Evolutionary conservation across 371 early-diverging fungal genomes (phyloP).

Genomic region (Mortierella sp.): DNA sequence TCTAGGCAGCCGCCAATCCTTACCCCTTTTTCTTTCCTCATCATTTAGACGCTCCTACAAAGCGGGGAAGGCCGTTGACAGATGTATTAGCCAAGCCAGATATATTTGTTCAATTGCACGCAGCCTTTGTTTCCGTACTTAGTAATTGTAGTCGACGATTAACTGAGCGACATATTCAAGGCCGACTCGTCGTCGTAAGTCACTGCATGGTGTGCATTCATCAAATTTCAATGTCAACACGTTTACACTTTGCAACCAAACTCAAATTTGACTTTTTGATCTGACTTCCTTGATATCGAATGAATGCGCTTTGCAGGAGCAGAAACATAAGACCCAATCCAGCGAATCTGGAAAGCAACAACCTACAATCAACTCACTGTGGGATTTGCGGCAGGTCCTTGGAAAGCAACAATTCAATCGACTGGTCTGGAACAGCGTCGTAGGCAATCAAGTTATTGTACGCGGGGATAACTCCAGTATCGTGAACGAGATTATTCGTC

Average conservation of each 20-base stretch:
- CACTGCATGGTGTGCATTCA: no score
- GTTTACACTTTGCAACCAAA: not conserved
- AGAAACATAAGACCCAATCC: not conserved
- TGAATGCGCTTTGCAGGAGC: slow-evolving; percentile 18
- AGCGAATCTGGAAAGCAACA: slow-evolving; percentile 6
- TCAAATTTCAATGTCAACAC: no score
- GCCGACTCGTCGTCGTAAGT: slow-evolving; percentile 25
- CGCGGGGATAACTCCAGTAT: slow-evolving; percentile 52
- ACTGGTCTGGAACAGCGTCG: slow-evolving; percentile 58
- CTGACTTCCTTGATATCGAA: slow-evolving; percentile 6
- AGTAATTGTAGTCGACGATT: slow-evolving; percentile 51
- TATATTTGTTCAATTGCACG: slow-evolving; percentile 55
- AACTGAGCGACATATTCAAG: slow-evolving; percentile 47
- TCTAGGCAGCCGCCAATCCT: not conserved
- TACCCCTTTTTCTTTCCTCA: not conserved
- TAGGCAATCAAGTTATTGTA: slow-evolving; percentile 63
- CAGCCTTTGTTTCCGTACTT: slow-evolving; percentile 49
- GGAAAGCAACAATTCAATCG: slow-evolving; percentile 55
- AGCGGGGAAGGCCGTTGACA: slow-evolving; percentile 49
- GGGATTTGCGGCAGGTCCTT: slow-evolving; percentile 45
- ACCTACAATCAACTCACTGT: slow-evolving; percentile 46
- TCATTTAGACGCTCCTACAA: slow-evolving; percentile 46
- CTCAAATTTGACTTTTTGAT: not conserved
- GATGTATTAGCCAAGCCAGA: slow-evolving; percentile 54
- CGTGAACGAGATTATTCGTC: slow-evolving; percentile 44